These are phyloP conservation scores for Rhodotorula sp. DNA, from an alignment of 1,284 basidiomycete genomes.

Conservation along the genomic window DNA sequence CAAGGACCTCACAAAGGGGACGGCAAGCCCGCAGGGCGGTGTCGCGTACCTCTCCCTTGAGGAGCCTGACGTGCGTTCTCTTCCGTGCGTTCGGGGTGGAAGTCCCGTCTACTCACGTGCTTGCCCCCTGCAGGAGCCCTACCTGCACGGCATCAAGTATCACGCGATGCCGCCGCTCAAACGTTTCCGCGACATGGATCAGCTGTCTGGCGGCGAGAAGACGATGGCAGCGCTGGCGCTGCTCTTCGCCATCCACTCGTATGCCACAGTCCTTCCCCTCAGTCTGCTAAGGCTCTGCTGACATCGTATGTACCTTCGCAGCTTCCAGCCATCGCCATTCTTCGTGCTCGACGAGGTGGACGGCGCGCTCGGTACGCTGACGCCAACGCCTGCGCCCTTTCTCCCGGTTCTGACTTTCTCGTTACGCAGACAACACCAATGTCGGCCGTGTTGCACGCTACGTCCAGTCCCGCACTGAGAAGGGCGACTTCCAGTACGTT, in stretches of 20 bases:
- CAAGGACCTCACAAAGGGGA: conserved; percentile 95
- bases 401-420: background rate
- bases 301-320: conserved; percentile 47
- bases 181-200: conserved; percentile 98
- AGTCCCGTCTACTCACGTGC: background rate
- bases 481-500: conserved; percentile 36
- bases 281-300: conserved; percentile 7
- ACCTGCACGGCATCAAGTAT: conserved; percentile 92
- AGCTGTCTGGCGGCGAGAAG: conserved; percentile 96
- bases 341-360: conserved; percentile 99
- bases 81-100: background rate
- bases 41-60: conserved; percentile 95
- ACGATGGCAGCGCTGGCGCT: conserved; percentile 95
- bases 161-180: conserved; percentile 99
- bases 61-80: conserved; percentile 74
- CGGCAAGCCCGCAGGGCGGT: conserved; percentile 88
- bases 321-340: conserved; percentile 96
- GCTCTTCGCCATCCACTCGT: conserved; percentile 94
- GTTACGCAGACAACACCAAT: conserved; percentile 71
- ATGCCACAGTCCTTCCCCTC: no score
- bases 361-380: conserved; percentile 69
- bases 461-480: conserved; percentile 73
- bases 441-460: conserved; percentile 91
- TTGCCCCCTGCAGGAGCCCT: conserved; percentile 72
- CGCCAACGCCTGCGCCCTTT: rapidly evolving